phyloP scores from a whole-genome alignment of 164 flowering plant species.

The Umbilicus rupestris region DNA sequence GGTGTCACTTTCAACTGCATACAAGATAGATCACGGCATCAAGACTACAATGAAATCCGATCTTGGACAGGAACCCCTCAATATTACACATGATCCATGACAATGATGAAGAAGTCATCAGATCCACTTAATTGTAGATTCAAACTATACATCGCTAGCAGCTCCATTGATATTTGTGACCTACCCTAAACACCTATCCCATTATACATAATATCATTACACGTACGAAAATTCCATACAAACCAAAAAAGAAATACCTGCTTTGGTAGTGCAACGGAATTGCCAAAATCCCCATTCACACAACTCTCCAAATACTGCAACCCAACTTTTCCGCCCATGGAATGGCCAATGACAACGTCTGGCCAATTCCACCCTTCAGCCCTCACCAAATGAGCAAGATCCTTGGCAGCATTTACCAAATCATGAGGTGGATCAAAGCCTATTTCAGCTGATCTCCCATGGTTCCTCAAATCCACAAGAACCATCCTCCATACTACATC shows the following conservation, averaged over 20 bases:
- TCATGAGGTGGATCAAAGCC: slow-evolving; percentile 71
- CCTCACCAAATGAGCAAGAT: slow-evolving; percentile 66
- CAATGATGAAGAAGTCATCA: neutral
- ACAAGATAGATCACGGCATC: neutral
- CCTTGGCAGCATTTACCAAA: slow-evolving; percentile 66
- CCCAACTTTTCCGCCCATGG: slow-evolving; percentile 92
- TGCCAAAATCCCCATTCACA: slow-evolving; percentile 65
- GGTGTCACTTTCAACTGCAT: neutral
- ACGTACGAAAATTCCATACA: neutral
- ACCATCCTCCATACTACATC: slow-evolving; percentile 73
- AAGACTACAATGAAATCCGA: neutral
- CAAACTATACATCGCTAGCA: neutral
- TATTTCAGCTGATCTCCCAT: slow-evolving; percentile 68
- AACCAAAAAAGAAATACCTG: slow-evolving; percentile 42
- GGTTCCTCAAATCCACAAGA: slow-evolving; percentile 87
- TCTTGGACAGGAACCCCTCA: neutral
- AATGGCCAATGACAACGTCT: slow-evolving; percentile 88
- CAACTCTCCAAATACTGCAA: slow-evolving; percentile 65
- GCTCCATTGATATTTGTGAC: neutral
- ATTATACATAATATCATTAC: too few relatives aligned
- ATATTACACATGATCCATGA: neutral
- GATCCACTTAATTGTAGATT: neutral
- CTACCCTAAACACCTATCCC: neutral
- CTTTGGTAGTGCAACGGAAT: slow-evolving; percentile 46
- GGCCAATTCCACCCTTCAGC: slow-evolving; percentile 83